Evolutionary conservation across 257 asterid genomes (phyloP), one percentile per base, ranked within the genome.

Genomic region (Nicotiana sylvestris): DNA sequence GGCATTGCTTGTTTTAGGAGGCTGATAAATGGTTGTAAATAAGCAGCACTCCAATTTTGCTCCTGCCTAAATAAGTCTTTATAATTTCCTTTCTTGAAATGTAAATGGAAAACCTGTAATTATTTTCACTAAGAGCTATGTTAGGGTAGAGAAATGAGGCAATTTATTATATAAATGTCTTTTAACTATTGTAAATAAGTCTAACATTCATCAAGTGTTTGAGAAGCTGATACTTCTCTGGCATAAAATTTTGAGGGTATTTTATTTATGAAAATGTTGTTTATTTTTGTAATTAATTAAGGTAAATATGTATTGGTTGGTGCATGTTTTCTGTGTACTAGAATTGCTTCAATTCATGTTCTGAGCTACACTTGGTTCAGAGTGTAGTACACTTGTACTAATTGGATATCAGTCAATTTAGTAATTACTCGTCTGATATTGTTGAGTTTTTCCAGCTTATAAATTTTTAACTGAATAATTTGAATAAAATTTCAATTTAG

Each of bases 21-120:
- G 58, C 17, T 53, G 58, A 53, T 53, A 53, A 12, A 53, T 3
- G 18, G 58, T 11, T 76, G 80, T 76, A 76, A 53, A 76, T 76
- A 76, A 76, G 80, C 49, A 76, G 49, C 65, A 76, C 55, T 27
- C 46, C 46, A 76, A 43, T 51, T 8, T 76, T 76, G 64, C 46
- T 76, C 53, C 80, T 15, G 46, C 80, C 64, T 29, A 51, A 76
- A 76, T 76, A 51, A 76, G 27, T 17, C 64, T 57, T 9, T 43
- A 43, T 55, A 55, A 4, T 55, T 18, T 18, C 27, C 64, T 57
- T 57, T 57, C 64, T 57, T 57, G 27, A 57, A 57, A 51, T 76
- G 80, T 76, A 76, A 76, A 76, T 76, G 64, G 9, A 76, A 76
- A 76, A 57, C 5, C 43, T 76, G 80, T 76, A 76, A 76, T 51